A percentile compares a stretch with the other conserved stretches of the same genome.
These are phyloP conservation scores for Rhodosporidiobolus odoratus DNA, from an alignment of 768 basidiomycete species.

Conservation along the genomic window DNA sequence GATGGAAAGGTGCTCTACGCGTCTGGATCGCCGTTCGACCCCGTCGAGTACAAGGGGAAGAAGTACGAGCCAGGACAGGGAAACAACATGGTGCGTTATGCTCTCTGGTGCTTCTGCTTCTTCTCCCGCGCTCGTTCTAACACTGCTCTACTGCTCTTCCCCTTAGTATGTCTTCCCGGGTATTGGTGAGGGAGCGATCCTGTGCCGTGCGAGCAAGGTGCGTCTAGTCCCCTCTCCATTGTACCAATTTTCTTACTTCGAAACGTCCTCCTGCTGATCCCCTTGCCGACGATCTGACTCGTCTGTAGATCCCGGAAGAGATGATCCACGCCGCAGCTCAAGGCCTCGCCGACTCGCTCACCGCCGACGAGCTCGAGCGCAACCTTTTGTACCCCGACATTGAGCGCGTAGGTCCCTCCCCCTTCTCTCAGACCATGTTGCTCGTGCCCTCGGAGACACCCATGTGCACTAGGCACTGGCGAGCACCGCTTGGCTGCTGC, in stretches of 20 bases:
- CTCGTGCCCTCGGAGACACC: no score
- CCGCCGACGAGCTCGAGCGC: constrained; percentile 58
- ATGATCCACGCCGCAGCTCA: constrained; percentile 87
- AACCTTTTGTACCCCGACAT: constrained; percentile 78
- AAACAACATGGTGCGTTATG: constrained; percentile 89
- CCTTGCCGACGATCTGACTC: no score
- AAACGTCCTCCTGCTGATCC: not conserved
- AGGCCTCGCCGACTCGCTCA: constrained; percentile 70
- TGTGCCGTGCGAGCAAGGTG: constrained; percentile 58
- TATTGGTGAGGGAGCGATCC: constrained; percentile 63
- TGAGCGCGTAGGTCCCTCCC: constrained; percentile 52
- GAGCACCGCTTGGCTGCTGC: not conserved
- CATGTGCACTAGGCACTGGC: no score
- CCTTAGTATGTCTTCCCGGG: constrained; percentile 45
- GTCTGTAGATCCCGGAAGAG: constrained; percentile 59
- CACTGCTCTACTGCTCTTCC: not conserved
- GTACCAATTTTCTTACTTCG: not conserved
- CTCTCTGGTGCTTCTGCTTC: constrained; percentile 53
- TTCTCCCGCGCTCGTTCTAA: constrained; percentile 56
- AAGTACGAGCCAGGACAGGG: constrained; percentile 76
- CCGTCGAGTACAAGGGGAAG: constrained; percentile 56
- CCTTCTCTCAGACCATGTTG: not conserved
- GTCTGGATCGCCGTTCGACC: constrained; percentile 77
- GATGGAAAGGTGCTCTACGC: constrained; percentile 66
- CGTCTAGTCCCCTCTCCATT: not conserved